These are phyloP conservation scores for Areca catechu DNA, from an alignment of 176 grass and related monocot species.

Conservation along the genomic window DNA sequence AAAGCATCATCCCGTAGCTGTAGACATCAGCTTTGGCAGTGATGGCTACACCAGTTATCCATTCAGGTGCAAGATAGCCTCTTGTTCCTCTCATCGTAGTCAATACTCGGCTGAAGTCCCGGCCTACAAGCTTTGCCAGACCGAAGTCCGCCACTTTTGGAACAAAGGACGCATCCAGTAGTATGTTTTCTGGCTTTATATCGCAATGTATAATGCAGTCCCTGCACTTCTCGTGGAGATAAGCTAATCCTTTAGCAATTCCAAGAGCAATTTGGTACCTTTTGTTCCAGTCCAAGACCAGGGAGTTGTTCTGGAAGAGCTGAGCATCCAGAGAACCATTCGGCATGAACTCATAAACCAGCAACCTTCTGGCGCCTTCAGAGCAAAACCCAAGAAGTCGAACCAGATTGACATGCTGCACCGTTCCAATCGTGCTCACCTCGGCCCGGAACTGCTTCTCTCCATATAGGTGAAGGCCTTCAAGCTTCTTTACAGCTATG, in stretches of 20 bases:
- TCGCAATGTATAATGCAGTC: slow-evolving; percentile 92
- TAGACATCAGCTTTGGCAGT: slow-evolving; percentile 10
- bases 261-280: slow-evolving; percentile 74
- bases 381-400: too few relatives aligned
- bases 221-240: slow-evolving; percentile 70
- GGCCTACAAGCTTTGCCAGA: slow-evolving; percentile 63
- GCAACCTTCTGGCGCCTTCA: too few relatives aligned
- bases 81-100: slow-evolving; percentile 80
- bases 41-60: slow-evolving; percentile 68
- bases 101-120: slow-evolving; percentile 78
- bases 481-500: too few relatives aligned
- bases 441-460: too few relatives aligned
- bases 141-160: slow-evolving; percentile 87
- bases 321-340: slow-evolving; percentile 64
- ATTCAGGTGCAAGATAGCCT: slow-evolving; percentile 84
- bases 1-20: too few relatives aligned
- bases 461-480: too few relatives aligned
- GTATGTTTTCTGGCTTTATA: slow-evolving; percentile 86
- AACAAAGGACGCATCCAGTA: slow-evolving; percentile 54
- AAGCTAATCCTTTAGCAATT: slow-evolving; percentile 63
- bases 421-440: too few relatives aligned
- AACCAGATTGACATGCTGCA: too few relatives aligned
- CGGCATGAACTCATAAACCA: slow-evolving; percentile 81
- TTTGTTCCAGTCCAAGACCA: slow-evolving; percentile 31
- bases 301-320: slow-evolving; percentile 40